phyloP scores from a whole-genome alignment of 371 early-diverging fungal genomes.

The Zopfochytrium polystomum region DNA sequence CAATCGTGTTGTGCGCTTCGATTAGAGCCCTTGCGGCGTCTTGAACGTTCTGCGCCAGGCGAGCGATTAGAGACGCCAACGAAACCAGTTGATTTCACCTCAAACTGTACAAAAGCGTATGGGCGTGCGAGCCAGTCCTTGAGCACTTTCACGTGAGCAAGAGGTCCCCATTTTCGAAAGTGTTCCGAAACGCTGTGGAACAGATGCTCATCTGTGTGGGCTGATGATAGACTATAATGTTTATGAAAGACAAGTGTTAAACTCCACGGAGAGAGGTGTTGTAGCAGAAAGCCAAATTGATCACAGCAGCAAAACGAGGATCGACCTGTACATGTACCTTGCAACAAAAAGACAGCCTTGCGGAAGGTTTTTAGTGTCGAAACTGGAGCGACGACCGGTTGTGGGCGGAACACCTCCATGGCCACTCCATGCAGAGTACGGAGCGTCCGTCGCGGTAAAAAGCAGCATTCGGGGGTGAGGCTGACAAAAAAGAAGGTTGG shows the following conservation, averaged over 20 bases:
- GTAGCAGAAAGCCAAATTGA: slow-evolving; percentile 1
- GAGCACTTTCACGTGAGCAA: slow-evolving; percentile 73
- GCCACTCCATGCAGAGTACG: too few relatives aligned
- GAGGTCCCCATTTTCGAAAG: slow-evolving; percentile 65
- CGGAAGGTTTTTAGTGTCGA: slow-evolving; percentile 43
- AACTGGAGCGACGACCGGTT: too few relatives aligned
- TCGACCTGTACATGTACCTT: slow-evolving; percentile 38
- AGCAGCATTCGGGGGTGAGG: too few relatives aligned
- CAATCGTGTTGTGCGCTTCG: slow-evolving; percentile 65
- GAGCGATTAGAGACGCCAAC: background rate
- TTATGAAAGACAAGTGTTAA: background rate
- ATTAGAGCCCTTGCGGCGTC: slow-evolving; percentile 64
- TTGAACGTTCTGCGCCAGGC: slow-evolving; percentile 36
- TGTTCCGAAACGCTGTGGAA: slow-evolving; percentile 59
- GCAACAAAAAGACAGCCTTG: slow-evolving; percentile 61
- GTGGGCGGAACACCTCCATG: too few relatives aligned
- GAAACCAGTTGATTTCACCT: slow-evolving; percentile 38
- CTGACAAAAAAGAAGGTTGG: too few relatives aligned
- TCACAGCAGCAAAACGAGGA: background rate
- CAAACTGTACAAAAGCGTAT: slow-evolving; percentile 82
- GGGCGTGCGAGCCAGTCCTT: slow-evolving; percentile 78
- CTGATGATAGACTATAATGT: slow-evolving; percentile 56
- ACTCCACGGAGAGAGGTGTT: background rate
- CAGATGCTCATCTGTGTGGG: slow-evolving; percentile 59
- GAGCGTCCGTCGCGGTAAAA: too few relatives aligned